phyloP scores from a whole-genome alignment of 225 moss, liverwort and hornwort genomes.

The Asterella californica region DNA sequence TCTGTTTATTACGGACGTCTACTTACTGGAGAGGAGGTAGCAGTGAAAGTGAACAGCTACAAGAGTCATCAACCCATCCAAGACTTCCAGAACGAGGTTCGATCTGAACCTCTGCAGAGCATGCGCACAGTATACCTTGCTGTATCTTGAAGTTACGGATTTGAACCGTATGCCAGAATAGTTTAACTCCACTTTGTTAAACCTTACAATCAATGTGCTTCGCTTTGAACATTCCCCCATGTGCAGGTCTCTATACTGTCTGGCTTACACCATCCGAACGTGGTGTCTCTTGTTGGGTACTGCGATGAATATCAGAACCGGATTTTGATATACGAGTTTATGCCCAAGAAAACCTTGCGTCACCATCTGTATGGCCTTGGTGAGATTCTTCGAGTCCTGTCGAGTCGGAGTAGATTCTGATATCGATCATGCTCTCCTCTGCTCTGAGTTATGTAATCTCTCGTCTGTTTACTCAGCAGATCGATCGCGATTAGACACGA shows the following conservation, averaged over 20 bases:
- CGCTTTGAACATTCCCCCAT: not conserved
- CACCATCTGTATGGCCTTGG: conserved; percentile 26
- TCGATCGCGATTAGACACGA: not conserved
- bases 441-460: not conserved
- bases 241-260: conserved; percentile 61
- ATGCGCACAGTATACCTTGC: too few species aligned
- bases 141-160: too few species aligned
- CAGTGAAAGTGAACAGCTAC: conserved; percentile 15
- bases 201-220: not conserved
- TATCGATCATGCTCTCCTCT: not conserved
- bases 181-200: not conserved
- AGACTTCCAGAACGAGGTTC: not conserved
- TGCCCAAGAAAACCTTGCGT: conserved; percentile 49
- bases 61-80: not conserved
- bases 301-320: conserved; percentile 50
- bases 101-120: not conserved
- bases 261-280: conserved; percentile 57
- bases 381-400: not conserved
- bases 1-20: conserved; percentile 25
- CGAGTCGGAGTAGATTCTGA: not conserved
- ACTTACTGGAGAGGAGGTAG: conserved; percentile 18
- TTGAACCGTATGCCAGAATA: not conserved
- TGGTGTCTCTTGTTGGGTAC: conserved; percentile 51
- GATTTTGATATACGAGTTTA: conserved; percentile 59
- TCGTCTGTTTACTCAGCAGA: not conserved